Conservation (phyloP, 2,329 filamentous ascomycete species). For the Colletotrichum plurivorum region DNA sequence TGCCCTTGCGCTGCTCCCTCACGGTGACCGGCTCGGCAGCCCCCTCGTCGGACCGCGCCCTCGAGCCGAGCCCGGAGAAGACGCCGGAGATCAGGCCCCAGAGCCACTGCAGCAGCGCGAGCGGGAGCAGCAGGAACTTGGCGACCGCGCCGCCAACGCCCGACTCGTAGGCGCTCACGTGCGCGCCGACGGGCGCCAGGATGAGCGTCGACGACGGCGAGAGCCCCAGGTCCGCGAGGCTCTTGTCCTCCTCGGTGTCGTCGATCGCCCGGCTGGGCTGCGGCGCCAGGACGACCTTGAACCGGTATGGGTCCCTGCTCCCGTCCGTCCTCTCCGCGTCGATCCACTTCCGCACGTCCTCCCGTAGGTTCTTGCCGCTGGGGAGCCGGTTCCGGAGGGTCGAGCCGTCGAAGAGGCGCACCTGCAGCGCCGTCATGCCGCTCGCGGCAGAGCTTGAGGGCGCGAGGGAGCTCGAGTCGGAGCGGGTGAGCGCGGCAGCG, state of each 20-base stretch:
- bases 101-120: constrained; percentile 53
- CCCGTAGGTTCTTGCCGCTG: constrained; percentile 71
- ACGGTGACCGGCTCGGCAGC: constrained; percentile 45
- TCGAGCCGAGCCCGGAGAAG: constrained; percentile 45
- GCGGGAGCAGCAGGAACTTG: constrained; percentile 30
- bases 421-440: constrained; percentile 72
- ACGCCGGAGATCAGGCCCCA: constrained; percentile 47
- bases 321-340: constrained; percentile 72
- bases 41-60: constrained; percentile 21
- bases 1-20: constrained; percentile 41
- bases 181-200: constrained; percentile 76
- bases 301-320: constrained; percentile 76
- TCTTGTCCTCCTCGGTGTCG: constrained; percentile 79
- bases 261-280: constrained; percentile 82
- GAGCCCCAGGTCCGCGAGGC: constrained; percentile 78
- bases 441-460: constrained; percentile 44
- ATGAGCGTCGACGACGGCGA: constrained; percentile 87
- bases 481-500: constrained; percentile 48
- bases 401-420: constrained; percentile 87
- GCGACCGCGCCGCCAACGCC: constrained; percentile 40
- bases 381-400: constrained; percentile 80
- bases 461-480: constrained; percentile 50
- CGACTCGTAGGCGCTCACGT: constrained; percentile 57
- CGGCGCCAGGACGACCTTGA: constrained; percentile 87
- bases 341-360: constrained; percentile 83